A percentile compares a stretch with the other conserved stretches of the same genome.
Evolutionary conservation across 768 basidiomycete species (phyloP).

Genomic region (Pleurotus salmoneostramineus): DNA sequence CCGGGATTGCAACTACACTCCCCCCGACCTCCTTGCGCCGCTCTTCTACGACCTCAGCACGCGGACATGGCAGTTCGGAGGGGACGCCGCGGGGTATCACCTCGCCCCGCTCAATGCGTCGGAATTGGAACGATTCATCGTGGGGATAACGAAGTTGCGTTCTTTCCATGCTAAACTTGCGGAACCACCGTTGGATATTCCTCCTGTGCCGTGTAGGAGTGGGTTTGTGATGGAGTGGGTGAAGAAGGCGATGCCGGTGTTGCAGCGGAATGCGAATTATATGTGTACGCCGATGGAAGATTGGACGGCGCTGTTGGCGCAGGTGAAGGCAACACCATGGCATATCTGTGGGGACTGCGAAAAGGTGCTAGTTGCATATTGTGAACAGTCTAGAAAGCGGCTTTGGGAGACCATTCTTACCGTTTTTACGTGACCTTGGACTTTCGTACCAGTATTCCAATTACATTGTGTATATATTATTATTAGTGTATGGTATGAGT

Average conservation of each 20-base stretch:
- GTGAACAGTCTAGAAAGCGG: background rate
- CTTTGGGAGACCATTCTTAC: background rate
- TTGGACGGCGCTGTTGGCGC: background rate
- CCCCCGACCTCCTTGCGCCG: background rate
- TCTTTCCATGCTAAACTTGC: background rate
- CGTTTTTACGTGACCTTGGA: background rate
- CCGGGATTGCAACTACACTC: background rate
- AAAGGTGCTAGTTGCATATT: background rate
- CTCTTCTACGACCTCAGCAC: constrained; percentile 7
- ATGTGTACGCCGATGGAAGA: constrained; percentile 5
- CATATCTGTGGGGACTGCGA: background rate
- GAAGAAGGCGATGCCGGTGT: background rate
- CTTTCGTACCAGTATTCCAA: background rate
- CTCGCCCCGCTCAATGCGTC: background rate
- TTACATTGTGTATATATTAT: background rate
- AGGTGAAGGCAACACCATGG: background rate
- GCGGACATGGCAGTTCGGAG: constrained; percentile 3
- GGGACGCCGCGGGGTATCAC: background rate
- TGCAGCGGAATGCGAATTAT: background rate
- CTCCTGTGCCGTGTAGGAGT: background rate
- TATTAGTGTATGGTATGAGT: background rate
- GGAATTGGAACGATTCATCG: constrained; percentile 1
- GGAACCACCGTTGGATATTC: background rate
- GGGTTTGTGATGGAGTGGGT: background rate
- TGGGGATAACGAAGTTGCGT: background rate